Base-by-base conservation (phyloP, 805 yeast species). In the Ogataea pini region DNA sequence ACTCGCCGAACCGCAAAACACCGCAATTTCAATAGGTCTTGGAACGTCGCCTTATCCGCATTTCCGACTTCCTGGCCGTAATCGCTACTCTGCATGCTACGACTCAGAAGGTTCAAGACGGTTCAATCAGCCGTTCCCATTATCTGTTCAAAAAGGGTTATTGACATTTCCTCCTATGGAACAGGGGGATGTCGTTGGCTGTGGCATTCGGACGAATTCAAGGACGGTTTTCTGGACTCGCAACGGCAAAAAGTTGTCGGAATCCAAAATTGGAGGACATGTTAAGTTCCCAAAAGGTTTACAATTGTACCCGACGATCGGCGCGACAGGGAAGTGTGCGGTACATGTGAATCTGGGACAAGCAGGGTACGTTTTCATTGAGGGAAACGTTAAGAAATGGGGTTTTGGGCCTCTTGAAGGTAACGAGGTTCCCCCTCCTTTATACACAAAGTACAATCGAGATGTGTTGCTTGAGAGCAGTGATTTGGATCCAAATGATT, bases 291-390 rank as follows among this genome's bases (percentile, higher is more conserved):
- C 89, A 75, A 83, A 79, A 54, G 73, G 80, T 54, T 83, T 79
- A 55, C 79, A 85, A 59, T 52, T 94, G 27, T 94, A 79, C 63
- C 99, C 99, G n/a, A 85, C 86, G 0, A 72, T 94, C 16, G 99
- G 99, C 1, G 83, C 97, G 4, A 85, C 80, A 47, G 85, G 89
- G 32, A 80, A 85, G 4, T 87, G 96, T 57, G 78, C 84, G 7
- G 72, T 94, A n/a, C 91, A 87, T 65, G 95, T 87, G 9, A 94
- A 96, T 85, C 69, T 94, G 47, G 99, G 99, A 16, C 92, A 88
- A 58, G 75, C 82, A 48, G 97, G 97, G 2, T 90, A 80, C 68
- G 97, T 91, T 2, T 89, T 79, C 62, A 88, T 91, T 42, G 97
- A 91, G 63, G 97, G 89, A 1, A 89, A 90, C 62, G 96, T 91